Base-by-base conservation (phyloP, 352 stramenopile species). In the Globisporangium takayamanum region DNA sequence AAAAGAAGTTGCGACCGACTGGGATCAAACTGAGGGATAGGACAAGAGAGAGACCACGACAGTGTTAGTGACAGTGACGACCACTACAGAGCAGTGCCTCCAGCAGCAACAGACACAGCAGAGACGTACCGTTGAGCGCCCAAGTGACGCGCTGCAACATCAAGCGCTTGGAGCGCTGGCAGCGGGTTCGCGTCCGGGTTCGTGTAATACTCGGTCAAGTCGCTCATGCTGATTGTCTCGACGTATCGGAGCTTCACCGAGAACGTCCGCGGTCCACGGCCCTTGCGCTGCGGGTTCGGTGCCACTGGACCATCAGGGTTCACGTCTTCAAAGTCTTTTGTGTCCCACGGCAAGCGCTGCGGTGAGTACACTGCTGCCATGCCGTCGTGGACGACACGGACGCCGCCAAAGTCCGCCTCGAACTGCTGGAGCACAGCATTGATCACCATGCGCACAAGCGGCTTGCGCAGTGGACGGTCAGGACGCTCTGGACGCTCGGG, bases 1-100 rank as follows among this genome's bases (percentile, higher is more conserved):
- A 78, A 37, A 89, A 92, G 18, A 92, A 77, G 47, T 92, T 92
- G 30, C 80, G 73, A 0, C 78, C 83, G 2, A 88, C 77, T 15
- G 72, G 55, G 37, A 87, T 87, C 58, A 87, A 66, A 10, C 70
- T 74, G 45, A 28, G 33, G 8, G 25, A 44, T 55, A 15, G 25
- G n/a, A 51, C 16, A 42, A 26, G 39, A 44, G 39, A 44, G 12
- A 44, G 12, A 44, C 8, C 14, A 42, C 3, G 8, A 42, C 36
- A 42, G 36, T 8, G 8, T 42, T 14, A 42, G 36, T 42, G 36
- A 42, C 36, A 59, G 44, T 28, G n/a, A 3, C 25, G 2, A 20
- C 3, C 20, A 39, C 26, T 12, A 50, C 3, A 25, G 14, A 33
- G n/a, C 20, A 10, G 26, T 33, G 28, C 28, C 28, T 33, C 28